A percentile compares a stretch with the other conserved stretches of the same genome.
These are phyloP conservation scores for Trapa incisa DNA, from an alignment of 345 rosid genomes.

Conservation along the genomic window DNA sequence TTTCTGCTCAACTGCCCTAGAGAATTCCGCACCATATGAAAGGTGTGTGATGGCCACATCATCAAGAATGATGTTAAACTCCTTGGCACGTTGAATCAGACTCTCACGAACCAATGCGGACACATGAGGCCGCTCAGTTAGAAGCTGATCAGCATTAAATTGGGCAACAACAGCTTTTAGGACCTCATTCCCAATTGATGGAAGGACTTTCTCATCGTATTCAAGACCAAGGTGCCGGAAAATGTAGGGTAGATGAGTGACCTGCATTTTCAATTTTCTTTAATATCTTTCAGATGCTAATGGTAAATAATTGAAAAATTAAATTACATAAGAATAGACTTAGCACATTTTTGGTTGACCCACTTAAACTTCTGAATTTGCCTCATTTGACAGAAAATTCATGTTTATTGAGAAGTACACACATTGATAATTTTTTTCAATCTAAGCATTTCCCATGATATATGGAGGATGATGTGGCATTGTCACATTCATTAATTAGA, in stretches of 20 bases:
- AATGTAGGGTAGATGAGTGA: conserved; percentile 51
- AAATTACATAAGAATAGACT: no score
- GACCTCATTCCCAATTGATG: conserved; percentile 97
- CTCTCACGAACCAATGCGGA: conserved; percentile 74
- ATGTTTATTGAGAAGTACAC: no score
- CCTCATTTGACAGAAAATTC: no score
- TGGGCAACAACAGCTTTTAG: conserved; percentile 94
- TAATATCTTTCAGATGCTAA: not conserved
- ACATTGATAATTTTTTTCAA: no score
- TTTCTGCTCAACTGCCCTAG: conserved; percentile 91
- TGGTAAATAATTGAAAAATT: not conserved
- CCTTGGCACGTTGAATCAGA: conserved; percentile 63
- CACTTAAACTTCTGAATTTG: no score
- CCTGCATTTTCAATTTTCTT: conserved; percentile 24
- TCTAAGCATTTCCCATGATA: no score
- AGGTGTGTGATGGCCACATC: conserved; percentile 94
- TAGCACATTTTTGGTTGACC: no score
- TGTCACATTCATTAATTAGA: no score
- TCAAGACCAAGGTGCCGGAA: conserved; percentile 85
- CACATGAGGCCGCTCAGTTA: conserved; percentile 94
- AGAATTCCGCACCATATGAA: conserved; percentile 86
- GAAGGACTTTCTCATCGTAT: conserved; percentile 91
- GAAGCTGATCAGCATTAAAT: conserved; percentile 97
- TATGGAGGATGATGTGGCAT: no score
- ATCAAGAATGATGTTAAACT: conserved; percentile 76